Percentiles rank a stretch among this genome's conserved stretches.
phyloP scores from a whole-genome alignment of 371 early-diverging fungal species.

The Circinella minor region DNA sequence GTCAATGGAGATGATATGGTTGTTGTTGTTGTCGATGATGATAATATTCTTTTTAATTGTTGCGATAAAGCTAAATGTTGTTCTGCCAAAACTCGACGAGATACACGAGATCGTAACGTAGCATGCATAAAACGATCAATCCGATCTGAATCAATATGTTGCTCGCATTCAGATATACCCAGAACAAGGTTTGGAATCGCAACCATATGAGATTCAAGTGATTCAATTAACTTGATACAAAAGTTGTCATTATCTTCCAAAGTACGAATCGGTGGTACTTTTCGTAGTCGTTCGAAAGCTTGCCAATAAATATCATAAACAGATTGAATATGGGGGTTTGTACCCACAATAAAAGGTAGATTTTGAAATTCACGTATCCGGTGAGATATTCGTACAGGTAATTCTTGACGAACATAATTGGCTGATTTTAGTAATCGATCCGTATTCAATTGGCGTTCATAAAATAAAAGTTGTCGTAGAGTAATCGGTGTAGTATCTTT shows the following conservation, averaged over 20 bases:
- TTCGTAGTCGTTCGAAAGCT: conserved; percentile 78
- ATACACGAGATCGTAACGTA: conserved; percentile 80
- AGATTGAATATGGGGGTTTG: conserved; percentile 76
- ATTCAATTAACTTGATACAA: conserved; percentile 65
- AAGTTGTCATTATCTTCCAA: conserved; percentile 73
- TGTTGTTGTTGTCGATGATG: conserved; percentile 19
- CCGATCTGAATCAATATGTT: conserved; percentile 59
- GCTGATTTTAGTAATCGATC: conserved; percentile 78
- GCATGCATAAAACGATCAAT: conserved; percentile 82
- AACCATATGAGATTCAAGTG: conserved; percentile 72
- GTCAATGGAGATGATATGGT: conserved; percentile 20
- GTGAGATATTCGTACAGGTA: conserved; percentile 88
- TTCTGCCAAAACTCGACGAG: conserved; percentile 82
- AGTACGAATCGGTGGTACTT: conserved; percentile 62
- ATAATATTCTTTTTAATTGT: conserved; percentile 16
- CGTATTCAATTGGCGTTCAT: conserved; percentile 76
- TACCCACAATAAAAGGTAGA: conserved; percentile 84
- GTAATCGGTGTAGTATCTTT: conserved; percentile 77
- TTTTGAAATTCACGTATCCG: conserved; percentile 82
- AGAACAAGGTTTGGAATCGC: conserved; percentile 83
- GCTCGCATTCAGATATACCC: conserved; percentile 76
- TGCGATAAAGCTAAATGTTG: conserved; percentile 78
- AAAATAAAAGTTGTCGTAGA: conserved; percentile 81
- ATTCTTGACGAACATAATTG: conserved; percentile 82
- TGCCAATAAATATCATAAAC: conserved; percentile 84